These are phyloP conservation scores for Hemisphaericaspora xylanilytica DNA, from an alignment of 1,139 yeast genomes.

Conservation along the genomic window DNA sequence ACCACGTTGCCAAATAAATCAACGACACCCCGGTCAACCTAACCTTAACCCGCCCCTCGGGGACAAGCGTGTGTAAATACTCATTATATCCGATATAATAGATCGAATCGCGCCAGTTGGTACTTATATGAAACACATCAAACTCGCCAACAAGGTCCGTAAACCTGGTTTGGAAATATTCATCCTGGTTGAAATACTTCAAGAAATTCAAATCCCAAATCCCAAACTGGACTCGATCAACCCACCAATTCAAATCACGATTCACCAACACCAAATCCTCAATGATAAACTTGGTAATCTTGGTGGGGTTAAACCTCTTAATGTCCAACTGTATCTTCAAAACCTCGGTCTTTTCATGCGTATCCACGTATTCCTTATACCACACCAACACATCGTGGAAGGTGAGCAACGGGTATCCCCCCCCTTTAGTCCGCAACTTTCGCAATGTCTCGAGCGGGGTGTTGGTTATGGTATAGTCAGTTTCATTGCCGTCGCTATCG, in stretches of 20 bases:
- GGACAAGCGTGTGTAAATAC: conserved; percentile 30
- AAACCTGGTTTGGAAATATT: conserved; percentile 30
- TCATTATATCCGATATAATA: conserved; percentile 37
- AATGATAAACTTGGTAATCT: conserved; percentile 53
- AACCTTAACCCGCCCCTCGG: conserved; percentile 24
- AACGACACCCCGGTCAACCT: conserved; percentile 40
- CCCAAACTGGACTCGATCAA: conserved; percentile 67
- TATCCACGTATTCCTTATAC: conserved; percentile 42
- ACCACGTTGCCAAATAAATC: conserved; percentile 42
- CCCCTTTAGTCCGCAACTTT: conserved; percentile 50
- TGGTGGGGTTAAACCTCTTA: conserved; percentile 65
- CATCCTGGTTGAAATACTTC: conserved; percentile 47
- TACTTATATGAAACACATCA: conserved; percentile 39
- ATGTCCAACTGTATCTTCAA: conserved; percentile 73
- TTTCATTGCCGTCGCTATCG: conserved; percentile 35
- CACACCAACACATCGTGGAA: conserved; percentile 60
- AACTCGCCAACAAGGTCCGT: conserved; percentile 22
- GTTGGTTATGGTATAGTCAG: conserved; percentile 41
- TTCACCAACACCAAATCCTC: conserved; percentile 47
- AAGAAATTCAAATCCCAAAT: conserved; percentile 74
- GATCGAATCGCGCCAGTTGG: conserved; percentile 35
- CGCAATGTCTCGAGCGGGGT: conserved; percentile 44
- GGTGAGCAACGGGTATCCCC: conserved; percentile 61
- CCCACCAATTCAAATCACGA: conserved; percentile 63
- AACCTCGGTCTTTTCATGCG: conserved; percentile 18